phyloP scores from a whole-genome alignment of 2,329 filamentous ascomycete genomes.

The Aaosphaeria pasadenensis region DNA sequence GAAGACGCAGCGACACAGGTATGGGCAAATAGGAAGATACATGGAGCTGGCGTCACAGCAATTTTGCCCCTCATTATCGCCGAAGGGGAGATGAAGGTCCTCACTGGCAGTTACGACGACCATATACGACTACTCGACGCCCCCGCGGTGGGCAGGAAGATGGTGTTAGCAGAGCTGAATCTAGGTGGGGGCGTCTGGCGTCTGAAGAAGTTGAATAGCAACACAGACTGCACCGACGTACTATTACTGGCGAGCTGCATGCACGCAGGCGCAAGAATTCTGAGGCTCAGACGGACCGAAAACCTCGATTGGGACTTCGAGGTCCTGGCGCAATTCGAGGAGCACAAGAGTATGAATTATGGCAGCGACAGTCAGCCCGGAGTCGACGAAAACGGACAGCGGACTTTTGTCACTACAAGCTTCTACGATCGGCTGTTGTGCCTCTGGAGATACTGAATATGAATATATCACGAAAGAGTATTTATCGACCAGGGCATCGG shows the following conservation, averaged over 20 bases:
- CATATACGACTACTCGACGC: constrained; percentile 64
- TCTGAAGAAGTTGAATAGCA: constrained; percentile 57
- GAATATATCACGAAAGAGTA: neutral
- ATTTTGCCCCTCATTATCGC: constrained; percentile 67
- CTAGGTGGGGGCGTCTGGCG: constrained; percentile 86
- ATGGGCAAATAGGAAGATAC: constrained; percentile 56
- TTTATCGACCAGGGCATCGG: neutral
- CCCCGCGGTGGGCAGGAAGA: constrained; percentile 38
- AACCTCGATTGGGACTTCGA: constrained; percentile 57
- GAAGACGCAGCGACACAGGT: neutral
- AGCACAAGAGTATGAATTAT: constrained; percentile 95
- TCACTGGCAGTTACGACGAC: constrained; percentile 94
- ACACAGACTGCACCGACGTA: constrained; percentile 6
- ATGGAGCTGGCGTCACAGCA: constrained; percentile 82
- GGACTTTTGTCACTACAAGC: constrained; percentile 65
- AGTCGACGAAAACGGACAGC: constrained; percentile 18
- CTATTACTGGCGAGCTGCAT: constrained; percentile 76
- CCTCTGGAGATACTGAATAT: constrained; percentile 52
- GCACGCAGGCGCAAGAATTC: constrained; percentile 78
- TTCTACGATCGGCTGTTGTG: constrained; percentile 73
- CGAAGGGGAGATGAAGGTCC: constrained; percentile 51
- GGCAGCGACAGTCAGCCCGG: constrained; percentile 66
- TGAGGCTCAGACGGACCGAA: constrained; percentile 41
- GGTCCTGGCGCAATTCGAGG: constrained; percentile 70
- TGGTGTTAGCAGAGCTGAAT: constrained; percentile 60